Conservation (phyloP, 768 basidiomycete genomes). For the Scleroderma citrinum region DNA sequence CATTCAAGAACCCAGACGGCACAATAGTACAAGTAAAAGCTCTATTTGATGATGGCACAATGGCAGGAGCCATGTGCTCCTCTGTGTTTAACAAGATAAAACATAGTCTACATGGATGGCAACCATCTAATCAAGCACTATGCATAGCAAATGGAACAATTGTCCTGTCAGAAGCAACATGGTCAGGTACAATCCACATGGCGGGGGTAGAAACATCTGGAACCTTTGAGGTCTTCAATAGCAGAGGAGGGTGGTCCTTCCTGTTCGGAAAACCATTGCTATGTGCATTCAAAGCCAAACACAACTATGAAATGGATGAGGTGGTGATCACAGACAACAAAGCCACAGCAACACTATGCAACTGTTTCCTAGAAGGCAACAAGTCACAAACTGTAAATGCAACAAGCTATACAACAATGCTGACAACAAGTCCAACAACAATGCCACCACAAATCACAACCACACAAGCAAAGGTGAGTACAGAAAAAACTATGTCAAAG, state of each 20-base stretch:
- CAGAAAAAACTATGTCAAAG: background rate
- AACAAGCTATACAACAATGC: background rate
- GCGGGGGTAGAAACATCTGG: background rate
- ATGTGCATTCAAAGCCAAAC: conserved; percentile 14
- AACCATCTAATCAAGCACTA: conserved; percentile 6
- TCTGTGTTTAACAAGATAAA: background rate
- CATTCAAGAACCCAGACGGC: background rate
- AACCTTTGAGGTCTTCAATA: conserved; percentile 8
- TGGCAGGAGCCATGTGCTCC: background rate
- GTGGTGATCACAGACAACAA: background rate
- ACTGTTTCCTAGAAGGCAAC: background rate
- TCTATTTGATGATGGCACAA: background rate
- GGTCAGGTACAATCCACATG: conserved; percentile 1
- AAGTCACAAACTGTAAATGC: background rate
- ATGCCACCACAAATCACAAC: background rate
- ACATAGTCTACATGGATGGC: background rate
- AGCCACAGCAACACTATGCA: background rate
- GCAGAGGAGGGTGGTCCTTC: conserved; percentile 22
- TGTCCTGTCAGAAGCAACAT: conserved; percentile 2
- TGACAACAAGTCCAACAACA: too few relatives aligned
- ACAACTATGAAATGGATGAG: conserved; percentile 19
- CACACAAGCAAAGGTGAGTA: background rate
- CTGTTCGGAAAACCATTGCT: conserved; percentile 27
- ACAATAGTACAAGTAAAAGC: background rate
- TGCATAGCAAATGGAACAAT: conserved; percentile 29